phyloP scores from a whole-genome alignment of 2,329 filamentous ascomycete genomes.

The Mycogone perniciosa region DNA sequence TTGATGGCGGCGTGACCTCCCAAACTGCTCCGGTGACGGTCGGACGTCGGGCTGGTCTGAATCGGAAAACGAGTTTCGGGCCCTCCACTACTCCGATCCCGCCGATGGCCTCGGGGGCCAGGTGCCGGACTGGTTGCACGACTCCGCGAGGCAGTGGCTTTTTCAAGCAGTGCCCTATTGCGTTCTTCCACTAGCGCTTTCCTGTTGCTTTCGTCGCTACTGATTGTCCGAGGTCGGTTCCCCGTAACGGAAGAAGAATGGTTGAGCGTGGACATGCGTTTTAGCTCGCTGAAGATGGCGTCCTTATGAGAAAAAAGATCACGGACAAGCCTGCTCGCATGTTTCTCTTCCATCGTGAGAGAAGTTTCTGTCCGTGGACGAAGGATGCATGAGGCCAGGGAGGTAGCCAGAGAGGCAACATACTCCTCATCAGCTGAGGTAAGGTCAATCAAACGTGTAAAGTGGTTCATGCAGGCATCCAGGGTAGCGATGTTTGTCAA shows the following conservation, averaged over 20 bases:
- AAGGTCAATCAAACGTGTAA: conserved; percentile 90
- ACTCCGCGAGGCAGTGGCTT: conserved; percentile 57
- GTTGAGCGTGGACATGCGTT: conserved; percentile 71
- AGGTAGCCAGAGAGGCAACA: conserved; percentile 63
- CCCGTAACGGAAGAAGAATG: conserved; percentile 53
- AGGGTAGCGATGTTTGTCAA: conserved; percentile 98
- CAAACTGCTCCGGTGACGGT: conserved; percentile 45
- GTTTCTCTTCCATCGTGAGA: conserved; percentile 91
- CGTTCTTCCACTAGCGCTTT: conserved; percentile 92
- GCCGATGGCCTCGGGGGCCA: conserved; percentile 57
- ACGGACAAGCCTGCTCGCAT: conserved; percentile 81
- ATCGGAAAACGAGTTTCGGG: conserved; percentile 82
- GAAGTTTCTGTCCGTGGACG: conserved; percentile 82
- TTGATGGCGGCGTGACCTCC: conserved; percentile 46
- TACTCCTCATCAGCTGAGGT: conserved; percentile 93
- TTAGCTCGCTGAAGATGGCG: conserved; percentile 89
- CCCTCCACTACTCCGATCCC: conserved; percentile 71
- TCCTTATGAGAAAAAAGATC: conserved; percentile 94
- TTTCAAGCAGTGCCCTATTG: conserved; percentile 70
- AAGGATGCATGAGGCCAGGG: conserved; percentile 78
- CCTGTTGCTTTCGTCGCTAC: conserved; percentile 91
- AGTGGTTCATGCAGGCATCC: conserved; percentile 96
- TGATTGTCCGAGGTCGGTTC: conserved; percentile 75
- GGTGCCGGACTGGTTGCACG: conserved; percentile 70
- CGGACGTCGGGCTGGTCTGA: conserved; percentile 56